Conservation (phyloP, 106 monocot genomes). For the Dendrobium nobile region DNA sequence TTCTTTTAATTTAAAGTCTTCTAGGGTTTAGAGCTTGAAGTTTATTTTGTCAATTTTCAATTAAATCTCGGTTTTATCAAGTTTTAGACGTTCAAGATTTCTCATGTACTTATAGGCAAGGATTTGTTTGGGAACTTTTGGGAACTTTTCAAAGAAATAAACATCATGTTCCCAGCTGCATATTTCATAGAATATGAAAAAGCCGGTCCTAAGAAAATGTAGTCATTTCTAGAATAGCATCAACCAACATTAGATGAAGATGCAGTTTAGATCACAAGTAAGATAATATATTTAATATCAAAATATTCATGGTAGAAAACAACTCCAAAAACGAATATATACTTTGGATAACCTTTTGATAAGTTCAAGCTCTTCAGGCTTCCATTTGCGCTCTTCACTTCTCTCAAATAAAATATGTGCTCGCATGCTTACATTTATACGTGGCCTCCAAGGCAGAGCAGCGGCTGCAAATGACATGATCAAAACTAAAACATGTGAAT, state of each 20-base stretch:
- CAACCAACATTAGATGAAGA: background rate
- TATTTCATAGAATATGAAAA: background rate
- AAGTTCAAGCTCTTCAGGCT: conserved; percentile 10
- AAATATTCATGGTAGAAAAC: background rate
- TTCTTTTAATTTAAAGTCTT: background rate
- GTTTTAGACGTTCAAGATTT: background rate
- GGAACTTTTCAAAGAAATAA: background rate
- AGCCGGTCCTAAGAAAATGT: background rate
- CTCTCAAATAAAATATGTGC: conserved; percentile 4
- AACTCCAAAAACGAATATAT: background rate
- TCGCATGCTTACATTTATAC: background rate
- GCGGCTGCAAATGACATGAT: background rate
- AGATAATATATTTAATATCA: background rate
- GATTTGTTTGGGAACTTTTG: background rate
- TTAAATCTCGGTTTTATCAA: background rate
- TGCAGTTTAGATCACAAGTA: background rate
- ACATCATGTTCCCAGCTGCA: background rate
- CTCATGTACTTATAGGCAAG: background rate
- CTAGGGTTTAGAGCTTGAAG: background rate
- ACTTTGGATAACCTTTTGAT: conserved; percentile 4
- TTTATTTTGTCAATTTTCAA: background rate
- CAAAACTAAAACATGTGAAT: background rate
- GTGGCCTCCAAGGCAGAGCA: conserved; percentile 7
- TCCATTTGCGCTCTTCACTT: background rate
- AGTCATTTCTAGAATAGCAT: background rate